Evolutionary conservation across 805 yeast species (phyloP).

Genomic region (Schizosaccharomyces japonicus): DNA sequence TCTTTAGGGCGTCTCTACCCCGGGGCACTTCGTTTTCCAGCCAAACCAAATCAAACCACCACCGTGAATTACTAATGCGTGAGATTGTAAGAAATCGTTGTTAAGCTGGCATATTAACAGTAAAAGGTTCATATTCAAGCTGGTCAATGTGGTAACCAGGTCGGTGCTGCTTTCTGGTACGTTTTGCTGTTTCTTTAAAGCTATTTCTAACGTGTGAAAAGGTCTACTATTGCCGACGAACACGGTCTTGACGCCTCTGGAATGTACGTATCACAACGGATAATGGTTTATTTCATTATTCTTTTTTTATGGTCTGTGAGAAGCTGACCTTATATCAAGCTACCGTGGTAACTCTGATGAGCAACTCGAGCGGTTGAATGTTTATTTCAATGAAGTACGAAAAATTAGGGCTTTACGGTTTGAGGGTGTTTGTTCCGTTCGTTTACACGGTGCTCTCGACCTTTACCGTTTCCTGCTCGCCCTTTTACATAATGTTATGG

Average conservation of each 20-base stretch:
- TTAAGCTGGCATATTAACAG: neutral
- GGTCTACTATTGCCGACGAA: conserved; percentile 13
- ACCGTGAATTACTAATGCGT: neutral
- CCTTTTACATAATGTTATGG: neutral
- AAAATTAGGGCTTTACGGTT: neutral
- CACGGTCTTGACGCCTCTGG: conserved; percentile 13
- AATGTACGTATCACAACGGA: conserved; percentile 4
- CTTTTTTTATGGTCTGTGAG: neutral
- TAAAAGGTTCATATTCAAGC: conserved; percentile 22
- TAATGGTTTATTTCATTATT: neutral
- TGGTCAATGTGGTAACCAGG: conserved; percentile 75
- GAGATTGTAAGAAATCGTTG: neutral
- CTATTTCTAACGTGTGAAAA: conserved; percentile 8
- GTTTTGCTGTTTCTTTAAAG: neutral
- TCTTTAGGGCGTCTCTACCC: too few relatives aligned
- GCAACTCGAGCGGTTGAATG: conserved; percentile 34
- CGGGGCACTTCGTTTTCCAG: too few relatives aligned
- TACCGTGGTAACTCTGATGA: conserved; percentile 13
- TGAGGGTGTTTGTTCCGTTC: neutral
- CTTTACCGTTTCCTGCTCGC: neutral
- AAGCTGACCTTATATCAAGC: conserved; percentile 4
- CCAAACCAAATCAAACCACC: neutral
- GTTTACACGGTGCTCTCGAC: too few relatives aligned
- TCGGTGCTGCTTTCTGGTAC: conserved; percentile 82
- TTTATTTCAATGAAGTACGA: conserved; percentile 47